These are phyloP conservation scores for Acanthamoeba royreba DNA, from an alignment of 208 protist species.

Conservation along the genomic window DNA sequence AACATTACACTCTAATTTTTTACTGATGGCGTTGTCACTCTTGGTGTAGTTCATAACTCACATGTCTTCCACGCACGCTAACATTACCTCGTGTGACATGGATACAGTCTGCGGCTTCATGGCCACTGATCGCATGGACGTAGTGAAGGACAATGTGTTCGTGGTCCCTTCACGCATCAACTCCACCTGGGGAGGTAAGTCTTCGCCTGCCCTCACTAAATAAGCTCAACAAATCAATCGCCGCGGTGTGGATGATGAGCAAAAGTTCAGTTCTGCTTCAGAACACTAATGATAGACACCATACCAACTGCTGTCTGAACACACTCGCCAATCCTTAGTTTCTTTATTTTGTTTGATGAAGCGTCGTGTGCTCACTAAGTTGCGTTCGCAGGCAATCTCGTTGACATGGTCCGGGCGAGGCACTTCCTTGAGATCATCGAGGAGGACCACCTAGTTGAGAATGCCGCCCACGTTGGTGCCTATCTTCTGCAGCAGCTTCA, in stretches of 20 bases:
- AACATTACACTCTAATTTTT: background rate
- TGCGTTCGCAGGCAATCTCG: conserved; percentile 22
- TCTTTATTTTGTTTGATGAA: too few species aligned
- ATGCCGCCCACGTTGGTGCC: conserved; percentile 43
- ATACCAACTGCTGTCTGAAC: background rate
- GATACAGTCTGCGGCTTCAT: conserved; percentile 51
- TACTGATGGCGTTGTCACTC: background rate
- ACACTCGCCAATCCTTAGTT: background rate
- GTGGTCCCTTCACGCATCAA: conserved; percentile 54
- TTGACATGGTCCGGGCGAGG: conserved; percentile 49
- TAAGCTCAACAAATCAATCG: background rate
- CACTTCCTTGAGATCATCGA: conserved; percentile 62
- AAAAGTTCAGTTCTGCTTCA: background rate
- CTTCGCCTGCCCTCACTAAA: background rate
- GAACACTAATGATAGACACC: background rate
- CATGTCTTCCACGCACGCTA: background rate
- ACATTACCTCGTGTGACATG: background rate
- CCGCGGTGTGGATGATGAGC: background rate
- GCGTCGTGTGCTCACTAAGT: background rate
- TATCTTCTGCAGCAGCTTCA: conserved; percentile 39
- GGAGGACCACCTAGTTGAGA: conserved; percentile 55
- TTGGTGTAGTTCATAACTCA: background rate
- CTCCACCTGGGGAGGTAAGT: conserved; percentile 49
- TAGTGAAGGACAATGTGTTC: conserved; percentile 53
- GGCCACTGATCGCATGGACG: conserved; percentile 50